Percentiles rank a stretch among this genome's conserved stretches.
phyloP scores from a whole-genome alignment of 2,329 filamentous ascomycete genomes.

The Hymenoscyphus infarciens region DNA sequence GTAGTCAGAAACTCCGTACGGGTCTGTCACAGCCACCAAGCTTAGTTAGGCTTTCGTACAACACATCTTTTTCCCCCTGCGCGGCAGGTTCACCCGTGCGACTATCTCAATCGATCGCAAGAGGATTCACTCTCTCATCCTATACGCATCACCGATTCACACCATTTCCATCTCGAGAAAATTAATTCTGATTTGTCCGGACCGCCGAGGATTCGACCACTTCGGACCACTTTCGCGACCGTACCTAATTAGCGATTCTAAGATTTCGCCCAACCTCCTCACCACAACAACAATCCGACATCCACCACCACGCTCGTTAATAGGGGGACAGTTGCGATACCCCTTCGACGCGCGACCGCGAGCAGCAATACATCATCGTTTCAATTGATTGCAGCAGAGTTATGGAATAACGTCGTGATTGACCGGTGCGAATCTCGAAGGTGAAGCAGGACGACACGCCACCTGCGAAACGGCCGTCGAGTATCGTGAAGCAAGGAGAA shows the following conservation, averaged over 20 bases:
- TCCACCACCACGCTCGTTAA: not conserved
- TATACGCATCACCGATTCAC: not conserved
- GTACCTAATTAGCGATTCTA: not conserved
- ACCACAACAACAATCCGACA: not conserved
- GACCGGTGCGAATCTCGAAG: conserved; percentile 13
- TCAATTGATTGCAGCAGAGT: conserved; percentile 2
- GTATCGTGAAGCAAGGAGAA: conserved; percentile 15
- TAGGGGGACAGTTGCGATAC: not conserved
- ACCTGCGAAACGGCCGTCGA: conserved; percentile 16
- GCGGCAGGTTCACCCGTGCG: not conserved
- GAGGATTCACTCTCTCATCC: not conserved
- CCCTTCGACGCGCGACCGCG: not conserved
- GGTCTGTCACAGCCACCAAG: not conserved
- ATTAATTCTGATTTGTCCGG: not conserved
- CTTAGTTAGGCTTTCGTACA: not conserved
- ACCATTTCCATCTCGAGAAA: not conserved
- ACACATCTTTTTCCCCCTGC: not conserved
- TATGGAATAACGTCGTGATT: conserved; percentile 26
- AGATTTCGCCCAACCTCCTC: not conserved
- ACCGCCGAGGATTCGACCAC: conserved; percentile 1
- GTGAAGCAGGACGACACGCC: conserved; percentile 19
- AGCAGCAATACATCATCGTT: not conserved
- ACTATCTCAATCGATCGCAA: not conserved
- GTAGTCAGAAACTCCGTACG: conserved; percentile 1
- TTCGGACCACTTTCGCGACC: not conserved